A percentile compares a stretch with the other conserved stretches of the same genome.
Conservation (phyloP, 2,329 filamentous ascomycete species). For the Fusarium duplospermum region DNA sequence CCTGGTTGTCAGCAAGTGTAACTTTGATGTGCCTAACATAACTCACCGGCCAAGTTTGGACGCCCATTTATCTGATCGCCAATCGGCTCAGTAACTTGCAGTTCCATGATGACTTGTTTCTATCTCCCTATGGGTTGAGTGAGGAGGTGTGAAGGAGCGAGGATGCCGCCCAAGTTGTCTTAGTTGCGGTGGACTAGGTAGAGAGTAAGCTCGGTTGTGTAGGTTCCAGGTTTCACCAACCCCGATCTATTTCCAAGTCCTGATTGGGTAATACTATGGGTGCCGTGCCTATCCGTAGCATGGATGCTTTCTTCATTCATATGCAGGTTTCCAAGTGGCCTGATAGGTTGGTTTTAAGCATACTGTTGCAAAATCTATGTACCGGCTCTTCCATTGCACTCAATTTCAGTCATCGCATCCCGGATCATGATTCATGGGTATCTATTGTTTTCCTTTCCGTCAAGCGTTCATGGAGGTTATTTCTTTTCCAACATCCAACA, state of each 20-base stretch:
- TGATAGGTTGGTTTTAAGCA: background rate
- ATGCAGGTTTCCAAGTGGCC: background rate
- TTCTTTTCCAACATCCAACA: background rate
- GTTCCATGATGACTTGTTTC: background rate
- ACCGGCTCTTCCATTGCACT: slow-evolving; percentile 38
- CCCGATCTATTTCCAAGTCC: background rate
- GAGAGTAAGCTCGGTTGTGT: background rate
- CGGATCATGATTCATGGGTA: slow-evolving; percentile 23
- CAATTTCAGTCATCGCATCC: background rate
- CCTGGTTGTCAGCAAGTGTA: slow-evolving; percentile 1
- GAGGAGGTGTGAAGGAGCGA: background rate
- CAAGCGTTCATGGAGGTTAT: background rate
- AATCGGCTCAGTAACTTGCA: background rate
- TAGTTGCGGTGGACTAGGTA: background rate
- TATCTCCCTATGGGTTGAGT: slow-evolving; percentile 37
- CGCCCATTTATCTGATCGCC: background rate
- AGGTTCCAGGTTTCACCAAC: background rate
- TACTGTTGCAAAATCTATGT: background rate
- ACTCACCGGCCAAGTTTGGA: background rate
- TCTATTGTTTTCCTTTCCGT: slow-evolving; percentile 14
- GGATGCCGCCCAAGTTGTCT: background rate
- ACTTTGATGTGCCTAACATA: background rate
- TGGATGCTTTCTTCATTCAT: background rate
- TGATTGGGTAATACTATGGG: background rate
- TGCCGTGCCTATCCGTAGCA: background rate